Evolutionary conservation across 306 rosid genomes (phyloP).

Genomic region (Casuarina cunninghamiana): DNA sequence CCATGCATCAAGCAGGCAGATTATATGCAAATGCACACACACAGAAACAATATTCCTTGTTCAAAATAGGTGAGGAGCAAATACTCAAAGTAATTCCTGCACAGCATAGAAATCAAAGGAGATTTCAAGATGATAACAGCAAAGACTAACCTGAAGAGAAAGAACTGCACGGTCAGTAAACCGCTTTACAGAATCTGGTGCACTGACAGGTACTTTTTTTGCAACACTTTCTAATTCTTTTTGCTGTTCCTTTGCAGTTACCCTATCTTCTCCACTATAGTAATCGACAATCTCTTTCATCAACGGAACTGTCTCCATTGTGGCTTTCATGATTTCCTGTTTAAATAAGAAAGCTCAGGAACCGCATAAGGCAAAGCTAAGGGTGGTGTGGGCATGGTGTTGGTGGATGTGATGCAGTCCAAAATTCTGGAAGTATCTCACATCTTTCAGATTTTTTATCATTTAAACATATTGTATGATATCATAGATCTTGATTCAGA

Average conservation of each 20-base stretch:
- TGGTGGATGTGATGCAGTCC: no score
- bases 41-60: conserved; percentile 16
- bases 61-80: conserved; percentile 22
- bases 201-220: conserved; percentile 66
- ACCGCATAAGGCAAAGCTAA: not conserved
- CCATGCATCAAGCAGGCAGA: not conserved
- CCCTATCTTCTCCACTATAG: conserved; percentile 84
- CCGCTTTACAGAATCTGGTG: conserved; percentile 70
- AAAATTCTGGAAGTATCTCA: no score
- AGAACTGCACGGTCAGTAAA: conserved; percentile 77
- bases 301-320: conserved; percentile 75
- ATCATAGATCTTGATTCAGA: not conserved
- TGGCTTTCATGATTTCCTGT: conserved; percentile 77
- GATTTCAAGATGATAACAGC: conserved; percentile 14
- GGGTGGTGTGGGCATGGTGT: no score
- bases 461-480: not conserved
- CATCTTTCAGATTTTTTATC: no score
- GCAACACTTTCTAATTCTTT: conserved; percentile 86
- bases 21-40: not conserved
- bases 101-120: conserved; percentile 9
- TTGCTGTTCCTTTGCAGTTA: conserved; percentile 81
- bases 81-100: conserved; percentile 9
- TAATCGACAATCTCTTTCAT: conserved; percentile 83
- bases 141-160: conserved; percentile 80
- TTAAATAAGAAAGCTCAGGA: conserved; percentile 28